Base-by-base conservation (phyloP, 169 alveolate genomes). In the Condylostoma magnum region DNA sequence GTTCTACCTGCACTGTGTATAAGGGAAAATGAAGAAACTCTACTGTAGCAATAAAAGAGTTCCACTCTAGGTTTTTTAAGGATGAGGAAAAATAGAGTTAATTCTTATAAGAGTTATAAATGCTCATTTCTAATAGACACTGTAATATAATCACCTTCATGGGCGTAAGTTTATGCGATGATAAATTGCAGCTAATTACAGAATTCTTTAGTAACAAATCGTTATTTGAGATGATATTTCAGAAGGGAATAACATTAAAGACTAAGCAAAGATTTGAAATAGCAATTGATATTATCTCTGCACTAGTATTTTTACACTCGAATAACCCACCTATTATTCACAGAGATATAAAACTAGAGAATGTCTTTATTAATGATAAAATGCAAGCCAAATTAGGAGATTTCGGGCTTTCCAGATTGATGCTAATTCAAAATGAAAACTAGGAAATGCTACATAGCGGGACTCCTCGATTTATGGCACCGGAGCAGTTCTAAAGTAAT, bases 341-440 rank as follows among this genome's bases (percentile, higher is more conserved):
- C 60, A 72, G 95, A 53, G 95, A 89, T 78, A 69, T 89, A 60
- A 89, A 89, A 43, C 76, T 65, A 36, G 79, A 84, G 67, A 89
- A 89, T 76, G 83, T 82, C 6, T 63, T 89, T 30, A 63, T 89
- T 25, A 93, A 89, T 70, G 82, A 83, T 50, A 86, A 83, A 63
- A 70, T 66, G 8, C 77, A 76, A 27, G 88, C 86, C 12, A 89
- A 89, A 78, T 70, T 85, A 25, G 95, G 93, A 50, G 95, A 89
- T 75, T 89, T 89, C 66, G 95, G 95, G 5, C 65, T 67, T 37
- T 54, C 73, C 1, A 38, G 73, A 4, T 57, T 57, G n/a, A 25
- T 43, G 34, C 33, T 43, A 28, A 2, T n/a, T 5, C 66, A 51
- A 30, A 65, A 67, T 28, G 54, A 37, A 36, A 15, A 18, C 20